Evolutionary conservation across 306 rosid genomes (phyloP).

Genomic region (Coriaria nepalensis): DNA sequence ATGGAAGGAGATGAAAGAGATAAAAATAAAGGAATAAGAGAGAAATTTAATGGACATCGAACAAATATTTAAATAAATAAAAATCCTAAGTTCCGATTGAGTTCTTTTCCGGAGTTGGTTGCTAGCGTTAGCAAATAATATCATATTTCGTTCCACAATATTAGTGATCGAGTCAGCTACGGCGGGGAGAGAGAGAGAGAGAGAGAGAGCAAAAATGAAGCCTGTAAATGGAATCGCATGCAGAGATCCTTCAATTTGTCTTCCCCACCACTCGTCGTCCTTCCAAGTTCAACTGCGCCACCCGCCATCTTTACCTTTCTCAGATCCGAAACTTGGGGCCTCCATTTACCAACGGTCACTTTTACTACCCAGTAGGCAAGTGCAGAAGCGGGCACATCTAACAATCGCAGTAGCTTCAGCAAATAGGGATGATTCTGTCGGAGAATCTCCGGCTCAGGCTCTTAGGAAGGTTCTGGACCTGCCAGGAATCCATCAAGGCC

Average conservation of each 20-base stretch:
- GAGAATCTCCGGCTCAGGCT: constrained; percentile 31
- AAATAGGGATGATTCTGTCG: constrained; percentile 9
- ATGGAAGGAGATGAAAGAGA: too few relatives aligned
- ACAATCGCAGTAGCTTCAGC: constrained; percentile 16
- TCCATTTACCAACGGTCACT: constrained; percentile 1
- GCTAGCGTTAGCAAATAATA: too few relatives aligned
- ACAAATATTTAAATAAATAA: too few relatives aligned
- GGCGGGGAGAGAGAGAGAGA: too few relatives aligned
- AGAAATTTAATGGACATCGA: too few relatives aligned
- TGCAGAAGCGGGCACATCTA: constrained; percentile 5
- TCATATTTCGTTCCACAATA: too few relatives aligned
- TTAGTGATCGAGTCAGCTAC: background rate
- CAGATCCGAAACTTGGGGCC: background rate
- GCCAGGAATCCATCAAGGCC: constrained; percentile 71
- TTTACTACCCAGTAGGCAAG: background rate
- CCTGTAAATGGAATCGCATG: constrained; percentile 4
- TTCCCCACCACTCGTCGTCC: background rate
- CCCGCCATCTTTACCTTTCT: background rate
- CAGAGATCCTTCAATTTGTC: background rate
- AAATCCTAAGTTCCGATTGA: too few relatives aligned
- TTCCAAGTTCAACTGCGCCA: constrained; percentile 2
- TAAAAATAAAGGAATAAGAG: too few relatives aligned
- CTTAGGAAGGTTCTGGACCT: constrained; percentile 43
- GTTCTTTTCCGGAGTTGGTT: too few relatives aligned
- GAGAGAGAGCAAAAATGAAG: constrained; percentile 2